A percentile compares a stretch with the other conserved stretches of the same genome.
Conservation (phyloP, 2,329 filamentous ascomycete genomes). For the Fusarium sp. region DNA sequence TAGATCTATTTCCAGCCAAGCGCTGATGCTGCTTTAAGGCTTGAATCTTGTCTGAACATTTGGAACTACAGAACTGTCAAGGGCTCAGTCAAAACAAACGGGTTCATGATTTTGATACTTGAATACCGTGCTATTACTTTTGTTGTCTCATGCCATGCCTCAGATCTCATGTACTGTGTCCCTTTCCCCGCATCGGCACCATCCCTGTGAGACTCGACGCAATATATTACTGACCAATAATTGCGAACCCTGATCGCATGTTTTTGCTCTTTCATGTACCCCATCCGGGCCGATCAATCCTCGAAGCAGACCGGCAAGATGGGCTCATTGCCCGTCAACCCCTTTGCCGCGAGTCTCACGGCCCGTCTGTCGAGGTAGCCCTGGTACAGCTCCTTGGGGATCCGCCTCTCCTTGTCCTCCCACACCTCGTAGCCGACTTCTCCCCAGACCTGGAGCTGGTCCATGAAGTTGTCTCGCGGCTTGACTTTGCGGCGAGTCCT, state of each 20-base stretch:
- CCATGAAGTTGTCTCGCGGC: conserved; percentile 47
- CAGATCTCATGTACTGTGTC: not conserved
- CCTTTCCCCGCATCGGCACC: not conserved
- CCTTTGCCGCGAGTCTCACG: conserved; percentile 32
- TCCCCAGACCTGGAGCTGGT: conserved; percentile 50
- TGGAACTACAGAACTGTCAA: not conserved
- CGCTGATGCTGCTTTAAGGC: not conserved
- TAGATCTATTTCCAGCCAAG: not conserved
- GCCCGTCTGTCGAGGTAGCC: conserved; percentile 35
- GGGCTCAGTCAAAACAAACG: not conserved
- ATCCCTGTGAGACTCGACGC: conserved; percentile 10
- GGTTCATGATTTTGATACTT: not conserved
- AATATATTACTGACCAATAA: conserved; percentile 15
- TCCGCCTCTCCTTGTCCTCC: conserved; percentile 40
- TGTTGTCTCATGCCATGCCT: not conserved
- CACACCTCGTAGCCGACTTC: conserved; percentile 46
- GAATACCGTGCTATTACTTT: not conserved
- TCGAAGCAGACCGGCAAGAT: conserved; percentile 25
- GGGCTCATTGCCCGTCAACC: conserved; percentile 37
- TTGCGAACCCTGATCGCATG: not conserved
- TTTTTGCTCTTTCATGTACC: not conserved
- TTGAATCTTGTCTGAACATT: not conserved
- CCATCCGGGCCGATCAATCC: conserved; percentile 6
- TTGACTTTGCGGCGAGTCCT: conserved; percentile 38
- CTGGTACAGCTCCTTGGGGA: conserved; percentile 45